Percentiles rank a stretch among this genome's conserved stretches.
phyloP scores from a whole-genome alignment of 441 rosid species.

The Metrosideros polymorpha region DNA sequence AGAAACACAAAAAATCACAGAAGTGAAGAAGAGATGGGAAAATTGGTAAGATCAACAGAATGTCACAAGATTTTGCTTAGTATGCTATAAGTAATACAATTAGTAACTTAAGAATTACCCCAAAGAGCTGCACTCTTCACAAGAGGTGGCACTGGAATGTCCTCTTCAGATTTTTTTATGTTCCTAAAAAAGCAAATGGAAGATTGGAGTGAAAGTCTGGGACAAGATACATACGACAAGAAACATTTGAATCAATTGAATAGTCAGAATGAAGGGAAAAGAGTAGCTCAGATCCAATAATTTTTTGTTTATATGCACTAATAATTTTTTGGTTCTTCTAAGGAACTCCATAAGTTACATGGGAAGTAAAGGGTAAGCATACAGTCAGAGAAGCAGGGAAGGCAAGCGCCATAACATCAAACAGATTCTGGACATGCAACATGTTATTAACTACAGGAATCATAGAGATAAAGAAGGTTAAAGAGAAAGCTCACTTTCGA shows the following conservation, averaged over 20 bases:
- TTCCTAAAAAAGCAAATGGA: constrained; percentile 36
- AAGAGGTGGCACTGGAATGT: constrained; percentile 87
- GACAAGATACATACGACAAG: neutral
- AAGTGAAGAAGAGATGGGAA: neutral
- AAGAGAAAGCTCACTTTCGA: neutral
- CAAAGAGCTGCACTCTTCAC: constrained; percentile 89
- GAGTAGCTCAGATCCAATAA: neutral
- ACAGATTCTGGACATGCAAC: neutral
- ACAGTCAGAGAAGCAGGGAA: neutral
- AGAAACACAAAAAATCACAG: neutral
- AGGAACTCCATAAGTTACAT: neutral
- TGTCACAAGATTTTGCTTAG: neutral
- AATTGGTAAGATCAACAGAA: neutral
- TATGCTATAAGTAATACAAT: neutral
- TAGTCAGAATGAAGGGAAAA: neutral
- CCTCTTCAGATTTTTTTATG: constrained; percentile 75
- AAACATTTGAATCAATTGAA: neutral
- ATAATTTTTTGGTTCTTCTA: neutral
- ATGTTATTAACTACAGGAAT: neutral
- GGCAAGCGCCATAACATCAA: neutral
- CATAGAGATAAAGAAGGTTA: neutral
- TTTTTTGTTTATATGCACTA: neutral
- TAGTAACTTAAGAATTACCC: constrained; percentile 41
- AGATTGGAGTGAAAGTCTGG: neutral
- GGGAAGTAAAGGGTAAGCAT: neutral